Conservation (phyloP, 441 rosid genomes). For the Hypseocharis bilobata region DNA sequence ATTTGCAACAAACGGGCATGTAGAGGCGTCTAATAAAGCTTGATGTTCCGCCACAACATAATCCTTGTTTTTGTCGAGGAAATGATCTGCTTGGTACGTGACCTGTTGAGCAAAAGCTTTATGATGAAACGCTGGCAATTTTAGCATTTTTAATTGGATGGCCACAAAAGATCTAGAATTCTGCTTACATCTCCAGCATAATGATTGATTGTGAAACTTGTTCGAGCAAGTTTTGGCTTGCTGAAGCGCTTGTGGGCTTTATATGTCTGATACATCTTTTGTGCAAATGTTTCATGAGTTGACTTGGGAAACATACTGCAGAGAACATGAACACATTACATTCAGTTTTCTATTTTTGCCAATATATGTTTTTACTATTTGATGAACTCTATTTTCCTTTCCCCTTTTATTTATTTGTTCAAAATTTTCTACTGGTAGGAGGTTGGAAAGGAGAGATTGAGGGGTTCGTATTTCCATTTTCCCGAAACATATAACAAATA, state of each 20-base stretch:
- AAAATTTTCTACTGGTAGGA: not conserved
- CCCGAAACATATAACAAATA: not conserved
- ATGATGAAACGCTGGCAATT: slow-evolving; percentile 12
- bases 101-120: slow-evolving; percentile 44
- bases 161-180: not conserved
- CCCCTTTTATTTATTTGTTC: not conserved
- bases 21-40: slow-evolving; percentile 75
- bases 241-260: slow-evolving; percentile 83
- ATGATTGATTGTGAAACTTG: slow-evolving; percentile 85
- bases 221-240: slow-evolving; percentile 97
- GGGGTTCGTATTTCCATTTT: not conserved
- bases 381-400: not conserved
- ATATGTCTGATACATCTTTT: slow-evolving; percentile 95
- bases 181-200: slow-evolving; percentile 95
- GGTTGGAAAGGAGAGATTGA: not conserved
- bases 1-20: slow-evolving; percentile 65
- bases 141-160: slow-evolving; percentile 9
- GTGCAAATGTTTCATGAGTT: slow-evolving; percentile 98
- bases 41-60: slow-evolving; percentile 99
- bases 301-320: slow-evolving; percentile 98
- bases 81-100: slow-evolving; percentile 76
- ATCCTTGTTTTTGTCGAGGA: slow-evolving; percentile 98
- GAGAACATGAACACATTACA: slow-evolving; percentile 24
- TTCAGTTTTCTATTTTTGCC: not conserved
- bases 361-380: not conserved